These are phyloP conservation scores for Stellera chamaejasme DNA, from an alignment of 345 rosid genomes.

Conservation along the genomic window DNA sequence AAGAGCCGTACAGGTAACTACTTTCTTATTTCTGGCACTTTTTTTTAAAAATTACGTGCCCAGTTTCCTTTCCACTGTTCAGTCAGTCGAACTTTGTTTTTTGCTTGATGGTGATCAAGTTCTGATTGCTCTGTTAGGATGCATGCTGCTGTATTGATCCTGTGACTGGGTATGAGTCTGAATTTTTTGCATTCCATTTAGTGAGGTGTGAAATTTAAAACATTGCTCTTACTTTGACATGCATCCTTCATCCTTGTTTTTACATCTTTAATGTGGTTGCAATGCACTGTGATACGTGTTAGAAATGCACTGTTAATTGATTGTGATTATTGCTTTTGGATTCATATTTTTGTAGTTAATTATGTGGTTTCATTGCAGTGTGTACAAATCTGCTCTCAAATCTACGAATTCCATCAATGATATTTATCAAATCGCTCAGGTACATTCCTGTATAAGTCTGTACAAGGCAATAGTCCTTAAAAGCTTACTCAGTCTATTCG, in stretches of 20 bases:
- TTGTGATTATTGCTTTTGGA: not conserved
- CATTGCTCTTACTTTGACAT: too few species aligned
- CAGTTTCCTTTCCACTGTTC: slow-evolving; percentile 6
- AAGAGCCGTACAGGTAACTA: slow-evolving; percentile 87
- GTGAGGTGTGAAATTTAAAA: too few species aligned
- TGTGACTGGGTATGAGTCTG: slow-evolving; percentile 1
- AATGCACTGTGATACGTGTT: not conserved
- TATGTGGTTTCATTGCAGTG: slow-evolving; percentile 38
- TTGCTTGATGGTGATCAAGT: not conserved
- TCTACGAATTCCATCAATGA: slow-evolving; percentile 75
- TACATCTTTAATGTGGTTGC: not conserved
- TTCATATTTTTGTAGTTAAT: slow-evolving; percentile 8
- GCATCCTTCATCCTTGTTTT: too few species aligned
- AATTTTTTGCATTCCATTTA: not conserved
- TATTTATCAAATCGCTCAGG: slow-evolving; percentile 97
- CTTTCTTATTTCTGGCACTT: slow-evolving; percentile 3
- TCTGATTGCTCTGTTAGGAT: not conserved
- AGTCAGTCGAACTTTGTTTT: not conserved
- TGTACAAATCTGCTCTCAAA: slow-evolving; percentile 77
- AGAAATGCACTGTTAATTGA: not conserved
- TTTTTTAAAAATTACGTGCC: slow-evolving; percentile 12
- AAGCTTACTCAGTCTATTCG: not conserved
- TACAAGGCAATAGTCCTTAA: slow-evolving; percentile 9
- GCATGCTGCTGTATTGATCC: slow-evolving; percentile 7
- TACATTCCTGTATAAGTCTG: slow-evolving; percentile 19